These are phyloP conservation scores for Cladosporium sp. DNA, from an alignment of 2,329 filamentous ascomycete genomes.

Conservation along the genomic window DNA sequence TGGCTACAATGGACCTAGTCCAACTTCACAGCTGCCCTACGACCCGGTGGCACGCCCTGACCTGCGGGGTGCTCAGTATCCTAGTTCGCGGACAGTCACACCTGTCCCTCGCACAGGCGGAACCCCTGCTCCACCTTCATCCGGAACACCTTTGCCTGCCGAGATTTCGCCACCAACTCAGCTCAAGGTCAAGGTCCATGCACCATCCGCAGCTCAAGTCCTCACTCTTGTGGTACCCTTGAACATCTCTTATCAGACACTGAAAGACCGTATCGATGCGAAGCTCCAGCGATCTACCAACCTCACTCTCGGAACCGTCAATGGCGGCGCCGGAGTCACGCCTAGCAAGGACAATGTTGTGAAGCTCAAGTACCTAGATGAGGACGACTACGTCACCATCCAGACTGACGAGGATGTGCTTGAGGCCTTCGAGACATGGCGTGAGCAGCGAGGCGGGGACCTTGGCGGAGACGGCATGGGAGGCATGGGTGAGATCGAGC, in stretches of 20 bases:
- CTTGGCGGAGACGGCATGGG: constrained; percentile 34
- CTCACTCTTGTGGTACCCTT: constrained; percentile 94
- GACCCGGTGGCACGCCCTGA: constrained; percentile 11
- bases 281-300: constrained; percentile 85
- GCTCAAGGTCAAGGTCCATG: constrained; percentile 93
- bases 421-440: constrained; percentile 92
- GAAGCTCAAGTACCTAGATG: constrained; percentile 14
- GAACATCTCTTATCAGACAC: constrained; percentile 88
- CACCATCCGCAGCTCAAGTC: constrained; percentile 71
- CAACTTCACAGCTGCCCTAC: constrained; percentile 3
- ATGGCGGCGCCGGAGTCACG: constrained; percentile 16
- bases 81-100: constrained; percentile 36
- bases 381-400: constrained; percentile 13
- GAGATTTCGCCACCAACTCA: constrained; percentile 54
- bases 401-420: constrained; percentile 88
- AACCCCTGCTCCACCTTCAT: constrained; percentile 24
- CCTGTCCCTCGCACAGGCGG: constrained; percentile 33
- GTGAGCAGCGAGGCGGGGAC: constrained; percentile 59
- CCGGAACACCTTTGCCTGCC: constrained; percentile 3
- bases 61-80: constrained; percentile 16
- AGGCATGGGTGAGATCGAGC: constrained; percentile 82
- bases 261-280: constrained; percentile 92
- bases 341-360: constrained; percentile 61
- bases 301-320: constrained; percentile 59
- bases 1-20: constrained; percentile 9